Base-by-base conservation (phyloP, 768 basidiomycete genomes). In the Chiua virens region DNA sequence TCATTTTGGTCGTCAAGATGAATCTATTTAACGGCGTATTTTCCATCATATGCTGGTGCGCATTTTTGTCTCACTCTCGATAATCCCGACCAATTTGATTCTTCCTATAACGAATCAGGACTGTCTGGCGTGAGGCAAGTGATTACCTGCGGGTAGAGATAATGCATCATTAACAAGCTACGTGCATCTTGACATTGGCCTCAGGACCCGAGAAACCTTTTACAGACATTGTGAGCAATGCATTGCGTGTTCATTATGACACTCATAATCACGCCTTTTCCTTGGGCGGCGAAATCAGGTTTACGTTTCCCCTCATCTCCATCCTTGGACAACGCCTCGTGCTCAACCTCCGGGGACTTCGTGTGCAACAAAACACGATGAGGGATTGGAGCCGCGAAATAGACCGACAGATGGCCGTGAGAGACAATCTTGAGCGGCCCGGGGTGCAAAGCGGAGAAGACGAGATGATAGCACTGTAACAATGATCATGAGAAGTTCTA, bases 1-100 rank as follows among this genome's bases (percentile, higher is more conserved):
- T 34, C 30, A 27, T 5, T 27, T n/a, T n/a, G n/a, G n/a, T 27
- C 25, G 25, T 38, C 5, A 27, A 63, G 54, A 40, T 43, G 20
- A 49, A 47, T 4, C 3, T 54, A 25, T 45, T 57, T 22, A 54
- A 52, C 21, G 42, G 51, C 20, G 0, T 54, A 4, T 27, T 57
- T 8, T 47, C 34, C 1, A 54, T 63, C 14, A 5, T 42, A 37
- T 54, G 45, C 17, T 61, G 52, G 62, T 62, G 39, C 15, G 61
- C n/a, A n/a, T n/a, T n/a, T 59, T 42, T 27, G 25, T 27, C 20
- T 34, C 23, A 14, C 8, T 8, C 10, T n/a, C 5, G 3, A 13
- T 18, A 8, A 7, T 14, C 8, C 3, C 23, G 25, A 27, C 46
- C 3, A 20, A 4, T 30, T 38, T 45, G 5, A 27, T 21, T 1